These are phyloP conservation scores for Aphanoascus verrucosus DNA, from an alignment of 2,329 filamentous ascomycete genomes.

Conservation along the genomic window DNA sequence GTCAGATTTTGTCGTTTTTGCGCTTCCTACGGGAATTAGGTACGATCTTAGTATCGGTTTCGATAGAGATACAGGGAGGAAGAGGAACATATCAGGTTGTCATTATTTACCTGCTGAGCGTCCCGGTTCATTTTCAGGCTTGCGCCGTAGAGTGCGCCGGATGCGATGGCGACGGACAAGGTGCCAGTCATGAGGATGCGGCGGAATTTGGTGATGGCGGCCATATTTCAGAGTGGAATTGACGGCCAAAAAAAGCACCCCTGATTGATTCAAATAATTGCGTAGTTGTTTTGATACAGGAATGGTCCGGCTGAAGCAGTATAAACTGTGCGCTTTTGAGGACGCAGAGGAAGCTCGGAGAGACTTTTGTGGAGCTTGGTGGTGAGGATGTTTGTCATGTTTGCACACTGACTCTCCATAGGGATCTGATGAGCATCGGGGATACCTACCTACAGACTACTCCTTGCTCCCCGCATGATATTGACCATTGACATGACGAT, in stretches of 20 bases:
- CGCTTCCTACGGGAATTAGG: constrained; percentile 35
- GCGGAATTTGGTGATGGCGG: constrained; percentile 32
- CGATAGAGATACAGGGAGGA: not conserved
- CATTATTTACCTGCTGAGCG: constrained; percentile 16
- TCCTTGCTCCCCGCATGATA: no score
- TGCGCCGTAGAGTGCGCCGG: constrained; percentile 51
- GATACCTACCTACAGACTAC: no score
- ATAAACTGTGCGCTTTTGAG: no score
- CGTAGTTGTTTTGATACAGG: no score
- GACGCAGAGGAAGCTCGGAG: no score
- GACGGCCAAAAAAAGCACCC: not conserved
- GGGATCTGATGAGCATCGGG: no score
- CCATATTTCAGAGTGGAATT: constrained; percentile 14
- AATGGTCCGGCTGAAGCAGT: no score
- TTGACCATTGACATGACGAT: no score
- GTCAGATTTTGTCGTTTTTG: constrained; percentile 42
- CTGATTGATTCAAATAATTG: no score
- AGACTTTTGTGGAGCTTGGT: not conserved
- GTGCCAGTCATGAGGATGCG: constrained; percentile 45
- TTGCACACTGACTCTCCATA: not conserved
- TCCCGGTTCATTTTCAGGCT: constrained; percentile 32
- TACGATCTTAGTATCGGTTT: no score
- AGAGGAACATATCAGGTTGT: not conserved
- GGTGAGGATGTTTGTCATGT: not conserved
- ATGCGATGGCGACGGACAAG: constrained; percentile 46